Base-by-base conservation (phyloP, 2,329 filamentous ascomycete genomes). In the Colletotrichum cuscutae region DNA sequence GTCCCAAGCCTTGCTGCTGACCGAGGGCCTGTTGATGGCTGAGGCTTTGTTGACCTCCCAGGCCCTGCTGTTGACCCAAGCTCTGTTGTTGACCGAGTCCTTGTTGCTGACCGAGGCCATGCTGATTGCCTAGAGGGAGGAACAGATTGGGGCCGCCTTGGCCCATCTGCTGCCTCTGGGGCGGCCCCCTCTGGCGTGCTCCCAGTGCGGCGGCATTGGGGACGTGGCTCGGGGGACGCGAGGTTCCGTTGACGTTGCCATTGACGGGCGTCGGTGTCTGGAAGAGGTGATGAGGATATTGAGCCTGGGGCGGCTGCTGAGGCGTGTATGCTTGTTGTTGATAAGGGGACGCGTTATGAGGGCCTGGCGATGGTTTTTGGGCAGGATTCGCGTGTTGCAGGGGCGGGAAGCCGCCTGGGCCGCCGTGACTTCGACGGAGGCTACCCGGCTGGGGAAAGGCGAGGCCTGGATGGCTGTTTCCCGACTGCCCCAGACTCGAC, bases 271-370 rank as follows among this genome's bases (percentile, higher is more conserved):
- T 83, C 26, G 86, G 80, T 60, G 82, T 84, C 77, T 84, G 81
- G 80, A 89, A 90, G 73, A 90, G 82, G 75, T 89, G 87, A 75
- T 88, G 87, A 24, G 86, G 80, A 75, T 89, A 90, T 24, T 83
- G 77, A 71, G 81, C 82, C 73, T 85, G 83, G 19, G 85, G 81
- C 32, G 85, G 82, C 76, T 88, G 87, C 78, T 89, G 88, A 62
- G 88, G 82, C 67, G 86, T 80, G 79, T 90, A 90, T 72, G 85
- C 82, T 75, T 88, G 86, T 65, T 85, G 78, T 79, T 89, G 88
- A 77, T 90, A 90, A 2, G 88, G 86, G 72, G 88, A 86, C 72
- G 87, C 86, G 77, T 88, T 84, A 75, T 89, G 88, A 75, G 88
- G 84, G 26, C 86, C 86, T 52, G 88, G 86, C 32, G 88, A 88